Base-by-base conservation (phyloP, 2,329 filamentous ascomycete species). In the Talaromyces rugulosus region DNA sequence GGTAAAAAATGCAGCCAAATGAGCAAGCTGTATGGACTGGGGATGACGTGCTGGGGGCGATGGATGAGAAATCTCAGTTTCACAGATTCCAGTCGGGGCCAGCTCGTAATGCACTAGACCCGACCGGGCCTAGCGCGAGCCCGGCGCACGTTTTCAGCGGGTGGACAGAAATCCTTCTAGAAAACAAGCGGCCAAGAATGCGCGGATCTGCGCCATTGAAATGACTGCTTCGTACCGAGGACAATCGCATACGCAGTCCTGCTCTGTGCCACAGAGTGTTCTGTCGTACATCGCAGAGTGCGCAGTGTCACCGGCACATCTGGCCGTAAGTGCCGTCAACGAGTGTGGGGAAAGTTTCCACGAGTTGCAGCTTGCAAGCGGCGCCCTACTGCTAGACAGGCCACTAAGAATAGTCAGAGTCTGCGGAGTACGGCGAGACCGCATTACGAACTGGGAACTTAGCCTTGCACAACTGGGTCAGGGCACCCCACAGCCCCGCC, bases 11-110 rank as follows among this genome's bases (percentile, higher is more conserved):
- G 12, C 30, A 40, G 44, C 50, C 54, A 60, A 36, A 58, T 23
- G 16, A 34, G 14, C 18, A 34, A 60, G 44, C 34, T 36, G 59
- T 33, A 61, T 65, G 57, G 62, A 61, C 56, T 63, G 62, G 62
- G 63, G 40, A 58, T 58, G 56, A 30, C 56, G 56, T 58, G 56
- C 56, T 58, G 31, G 56, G 34, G 40, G 54, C 54, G 44, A 27
- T 27, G 44, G 44, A 47, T 47, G 44, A 47, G 44, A 47, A 47
- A 47, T 18, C 23, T 23, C 23, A 23, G 23, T 23, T 23, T 23
- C 23, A 23, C 23, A 23, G 23, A 23, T 23, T 23, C 23, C 23
- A 23, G 23, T 23, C 23, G 23, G 23, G 23, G 23, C 23, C 23
- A 2, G 44, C 44, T 27, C 23, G 44, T 47, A 47, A 27, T 47